Base-by-base conservation (phyloP, 2,329 filamentous ascomycete genomes). In the Cercospora janseana region DNA sequence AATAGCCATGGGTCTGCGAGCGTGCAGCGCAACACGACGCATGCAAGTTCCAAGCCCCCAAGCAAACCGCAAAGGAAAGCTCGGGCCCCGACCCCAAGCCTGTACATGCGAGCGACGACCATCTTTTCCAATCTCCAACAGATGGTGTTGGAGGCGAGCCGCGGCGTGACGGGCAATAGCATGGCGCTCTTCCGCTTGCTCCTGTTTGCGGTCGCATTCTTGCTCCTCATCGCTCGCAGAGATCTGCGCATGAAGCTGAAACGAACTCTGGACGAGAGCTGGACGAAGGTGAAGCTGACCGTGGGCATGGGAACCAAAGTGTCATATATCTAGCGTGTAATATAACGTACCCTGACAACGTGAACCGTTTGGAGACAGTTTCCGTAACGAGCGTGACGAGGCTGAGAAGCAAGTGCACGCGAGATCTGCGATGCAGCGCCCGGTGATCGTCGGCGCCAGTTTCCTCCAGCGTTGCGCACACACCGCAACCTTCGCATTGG, bases 281-380 rank as follows among this genome's bases (percentile, higher is more conserved):
- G 89, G 89, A 79, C 81, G 47, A 96, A 95, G 72, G 74, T 95
- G 31, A 83, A 81, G 66, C 79, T 83, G 37, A 97, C 93, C 0
- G 85, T 92, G 4, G 91, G 91, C 1, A 97, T 97, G 92, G 93
- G 92, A 2, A 87, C 94, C 57, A 97, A 96, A 74, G 91, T 97
- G 64, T 95, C 87, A 68, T 97, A 97, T 72, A 94, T 98, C 53
- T 97, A 57, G 59, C 40, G 35, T 20, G 16, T 20, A 26, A 40
- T 40, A 7, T 26, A 40, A 26, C 26, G 35, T 21, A 20, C 13
- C 23, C n/a, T 24, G n/a, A 13, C 18, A 24, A 15, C 20, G 10
- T n/a, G 21, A n/a, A n/a, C n/a, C n/a, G 12, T 40, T 26, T 20
- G 20, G 18, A 13, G 31, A 8, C 20, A 15, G 21, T 23, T 23